phyloP scores from a whole-genome alignment of 345 rosid species.

The Microcos paniculata region DNA sequence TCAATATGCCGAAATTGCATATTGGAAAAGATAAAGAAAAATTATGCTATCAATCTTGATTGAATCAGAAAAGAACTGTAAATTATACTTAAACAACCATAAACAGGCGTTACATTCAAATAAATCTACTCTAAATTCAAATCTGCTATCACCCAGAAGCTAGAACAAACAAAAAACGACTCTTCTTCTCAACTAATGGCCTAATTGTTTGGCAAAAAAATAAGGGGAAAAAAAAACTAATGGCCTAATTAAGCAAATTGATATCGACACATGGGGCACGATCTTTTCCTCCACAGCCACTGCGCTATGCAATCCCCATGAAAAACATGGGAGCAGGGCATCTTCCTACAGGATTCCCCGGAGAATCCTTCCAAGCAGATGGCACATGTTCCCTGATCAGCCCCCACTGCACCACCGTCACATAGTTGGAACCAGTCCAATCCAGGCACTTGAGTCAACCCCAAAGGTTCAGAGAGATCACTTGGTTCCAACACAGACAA shows the following conservation, averaged over 20 bases:
- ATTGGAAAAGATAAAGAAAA: not conserved
- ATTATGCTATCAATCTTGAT: not conserved
- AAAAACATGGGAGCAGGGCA: not conserved
- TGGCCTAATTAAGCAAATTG: not conserved
- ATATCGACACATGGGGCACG: not conserved
- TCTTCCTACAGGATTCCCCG: not conserved
- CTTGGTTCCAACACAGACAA: no score
- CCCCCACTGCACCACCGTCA: not conserved
- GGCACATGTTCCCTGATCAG: not conserved
- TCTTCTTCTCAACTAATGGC: not conserved
- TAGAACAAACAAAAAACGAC: not conserved
- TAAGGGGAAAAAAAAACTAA: not conserved
- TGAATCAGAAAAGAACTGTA: not conserved
- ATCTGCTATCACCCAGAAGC: not conserved
- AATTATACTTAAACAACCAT: not conserved
- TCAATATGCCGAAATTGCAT: not conserved
- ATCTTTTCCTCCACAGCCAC: conserved; percentile 1
- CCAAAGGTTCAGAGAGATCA: no score
- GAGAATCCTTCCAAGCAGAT: not conserved
- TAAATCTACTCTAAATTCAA: not conserved
- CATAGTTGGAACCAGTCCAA: not conserved
- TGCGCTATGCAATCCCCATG: not conserved
- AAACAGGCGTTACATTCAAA: not conserved
- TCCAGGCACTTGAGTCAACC: no score
- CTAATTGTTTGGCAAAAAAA: not conserved